These are phyloP conservation scores for Tylopilus plumbeoviolaceoides DNA, from an alignment of 768 basidiomycete genomes.

Conservation along the genomic window DNA sequence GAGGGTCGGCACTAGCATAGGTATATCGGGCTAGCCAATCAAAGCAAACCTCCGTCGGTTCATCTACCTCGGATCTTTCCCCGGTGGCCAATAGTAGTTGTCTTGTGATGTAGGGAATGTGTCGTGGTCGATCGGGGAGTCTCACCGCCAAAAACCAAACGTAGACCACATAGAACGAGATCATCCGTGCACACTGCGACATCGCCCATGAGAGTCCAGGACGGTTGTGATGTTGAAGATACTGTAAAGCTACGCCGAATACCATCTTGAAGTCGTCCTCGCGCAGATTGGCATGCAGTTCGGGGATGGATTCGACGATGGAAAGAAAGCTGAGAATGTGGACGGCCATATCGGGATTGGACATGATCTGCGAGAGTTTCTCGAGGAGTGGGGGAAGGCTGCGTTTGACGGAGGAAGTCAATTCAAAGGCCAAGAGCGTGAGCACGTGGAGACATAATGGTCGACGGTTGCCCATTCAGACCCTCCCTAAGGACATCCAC, in stretches of 20 bases:
- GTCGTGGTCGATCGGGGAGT: slow-evolving; percentile 72
- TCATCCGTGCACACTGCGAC: slow-evolving; percentile 84
- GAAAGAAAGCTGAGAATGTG: slow-evolving; percentile 92
- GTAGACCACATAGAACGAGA: slow-evolving; percentile 89
- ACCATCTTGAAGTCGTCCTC: slow-evolving; percentile 90
- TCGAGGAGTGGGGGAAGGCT: slow-evolving; percentile 76
- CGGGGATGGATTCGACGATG: slow-evolving; percentile 76
- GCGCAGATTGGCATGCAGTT: slow-evolving; percentile 85
- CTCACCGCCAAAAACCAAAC: slow-evolving; percentile 91
- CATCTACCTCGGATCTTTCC: slow-evolving; percentile 68
- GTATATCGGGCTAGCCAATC: slow-evolving; percentile 97
- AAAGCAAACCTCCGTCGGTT: slow-evolving; percentile 92
- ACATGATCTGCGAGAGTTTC: slow-evolving; percentile 91
- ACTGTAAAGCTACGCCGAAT: slow-evolving; percentile 90
- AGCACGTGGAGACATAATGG: slow-evolving; percentile 90
- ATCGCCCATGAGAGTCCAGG: slow-evolving; percentile 74
- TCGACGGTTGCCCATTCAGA: slow-evolving; percentile 63
- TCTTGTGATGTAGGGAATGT: slow-evolving; percentile 82
- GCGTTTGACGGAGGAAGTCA: slow-evolving; percentile 77
- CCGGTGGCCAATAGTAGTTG: slow-evolving; percentile 86
- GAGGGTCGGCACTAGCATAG: slow-evolving; percentile 90
- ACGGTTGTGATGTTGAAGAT: slow-evolving; percentile 87
- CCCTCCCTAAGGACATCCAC: slow-evolving; percentile 71
- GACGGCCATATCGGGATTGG: slow-evolving; percentile 88
- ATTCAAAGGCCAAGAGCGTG: slow-evolving; percentile 81